phyloP scores from a whole-genome alignment of 805 yeast species.

The Helenozyma rhizophorensis region DNA sequence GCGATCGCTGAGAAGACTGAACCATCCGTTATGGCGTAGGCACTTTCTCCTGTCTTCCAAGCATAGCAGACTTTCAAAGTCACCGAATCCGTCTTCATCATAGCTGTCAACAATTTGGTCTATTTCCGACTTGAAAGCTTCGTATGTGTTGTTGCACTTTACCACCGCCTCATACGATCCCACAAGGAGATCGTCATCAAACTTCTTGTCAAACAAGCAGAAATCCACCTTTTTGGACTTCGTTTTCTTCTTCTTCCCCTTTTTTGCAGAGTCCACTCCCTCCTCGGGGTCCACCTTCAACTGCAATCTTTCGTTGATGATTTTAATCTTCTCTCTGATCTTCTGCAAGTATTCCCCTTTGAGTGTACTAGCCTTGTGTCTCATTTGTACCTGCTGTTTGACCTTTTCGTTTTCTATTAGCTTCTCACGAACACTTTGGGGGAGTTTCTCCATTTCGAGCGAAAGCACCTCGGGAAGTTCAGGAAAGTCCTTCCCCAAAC shows the following conservation, averaged over 20 bases:
- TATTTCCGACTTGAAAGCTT: conserved; percentile 13
- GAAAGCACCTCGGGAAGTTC: conserved; percentile 29
- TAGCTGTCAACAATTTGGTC: conserved; percentile 12
- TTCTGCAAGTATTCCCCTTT: conserved; percentile 21
- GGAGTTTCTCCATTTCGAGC: conserved; percentile 16
- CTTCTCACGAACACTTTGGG: conserved; percentile 13
- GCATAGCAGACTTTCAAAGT: conserved; percentile 30
- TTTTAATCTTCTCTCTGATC: conserved; percentile 33
- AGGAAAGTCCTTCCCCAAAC: conserved; percentile 40
- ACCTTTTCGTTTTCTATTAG: conserved; percentile 13
- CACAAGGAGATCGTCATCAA: conserved; percentile 9
- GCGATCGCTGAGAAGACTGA: conserved; percentile 33
- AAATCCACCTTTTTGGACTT: conserved; percentile 41
- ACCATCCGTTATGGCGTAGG: conserved; percentile 51
- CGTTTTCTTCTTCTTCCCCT: conserved; percentile 13
- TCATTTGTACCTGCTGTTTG: conserved; percentile 11
- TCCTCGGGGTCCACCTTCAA: conserved; percentile 13
- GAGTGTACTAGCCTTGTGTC: conserved; percentile 12
- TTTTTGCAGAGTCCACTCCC: conserved; percentile 13
- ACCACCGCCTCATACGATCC: not conserved
- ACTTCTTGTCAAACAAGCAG: conserved; percentile 47
- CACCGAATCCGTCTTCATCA: conserved; percentile 13
- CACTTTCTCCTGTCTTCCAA: conserved; percentile 54
- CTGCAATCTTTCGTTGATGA: conserved; percentile 30
- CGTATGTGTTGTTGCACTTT: conserved; percentile 3